A percentile compares a stretch with the other conserved stretches of the same genome.
phyloP scores from a whole-genome alignment of 208 protist genomes.

The Porcisia hertigi region DNA sequence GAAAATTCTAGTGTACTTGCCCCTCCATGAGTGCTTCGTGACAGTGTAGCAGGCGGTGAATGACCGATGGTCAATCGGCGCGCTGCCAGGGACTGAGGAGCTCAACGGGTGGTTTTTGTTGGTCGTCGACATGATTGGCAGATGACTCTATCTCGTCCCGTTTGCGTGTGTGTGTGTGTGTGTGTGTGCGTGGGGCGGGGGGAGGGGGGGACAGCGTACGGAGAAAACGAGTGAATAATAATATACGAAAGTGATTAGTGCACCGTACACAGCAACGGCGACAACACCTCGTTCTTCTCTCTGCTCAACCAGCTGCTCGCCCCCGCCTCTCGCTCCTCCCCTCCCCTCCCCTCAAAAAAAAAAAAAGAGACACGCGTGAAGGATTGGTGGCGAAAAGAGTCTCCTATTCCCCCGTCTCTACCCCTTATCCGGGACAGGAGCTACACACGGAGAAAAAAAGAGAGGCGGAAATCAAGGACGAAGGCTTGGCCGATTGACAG shows the following conservation, averaged over 20 bases:
- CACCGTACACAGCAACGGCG: no score
- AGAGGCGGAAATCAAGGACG: no score
- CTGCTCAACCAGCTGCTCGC: no score
- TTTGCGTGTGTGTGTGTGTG: not conserved
- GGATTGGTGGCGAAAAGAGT: no score
- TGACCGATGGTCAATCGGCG: slow-evolving; percentile 30
- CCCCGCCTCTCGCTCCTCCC: not conserved
- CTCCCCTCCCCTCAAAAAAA: no score
- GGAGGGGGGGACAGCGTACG: not conserved
- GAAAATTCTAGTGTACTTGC: slow-evolving; percentile 88
- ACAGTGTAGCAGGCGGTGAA: slow-evolving; percentile 78
- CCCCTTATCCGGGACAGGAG: no score
- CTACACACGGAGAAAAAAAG: no score
- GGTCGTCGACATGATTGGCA: not conserved
- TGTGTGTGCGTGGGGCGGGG: not conserved
- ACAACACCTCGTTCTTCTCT: no score
- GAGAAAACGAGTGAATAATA: not conserved
- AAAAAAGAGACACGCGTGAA: not conserved
- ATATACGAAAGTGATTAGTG: not conserved
- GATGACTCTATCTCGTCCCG: not conserved
- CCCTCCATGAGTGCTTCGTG: slow-evolving; percentile 87
- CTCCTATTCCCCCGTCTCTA: no score
- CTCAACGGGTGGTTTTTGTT: slow-evolving; percentile 19
- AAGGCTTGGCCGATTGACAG: no score
- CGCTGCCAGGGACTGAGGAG: not conserved